Conservation (phyloP, 202 grass and related monocot species). For the Panicum hallii region DNA sequence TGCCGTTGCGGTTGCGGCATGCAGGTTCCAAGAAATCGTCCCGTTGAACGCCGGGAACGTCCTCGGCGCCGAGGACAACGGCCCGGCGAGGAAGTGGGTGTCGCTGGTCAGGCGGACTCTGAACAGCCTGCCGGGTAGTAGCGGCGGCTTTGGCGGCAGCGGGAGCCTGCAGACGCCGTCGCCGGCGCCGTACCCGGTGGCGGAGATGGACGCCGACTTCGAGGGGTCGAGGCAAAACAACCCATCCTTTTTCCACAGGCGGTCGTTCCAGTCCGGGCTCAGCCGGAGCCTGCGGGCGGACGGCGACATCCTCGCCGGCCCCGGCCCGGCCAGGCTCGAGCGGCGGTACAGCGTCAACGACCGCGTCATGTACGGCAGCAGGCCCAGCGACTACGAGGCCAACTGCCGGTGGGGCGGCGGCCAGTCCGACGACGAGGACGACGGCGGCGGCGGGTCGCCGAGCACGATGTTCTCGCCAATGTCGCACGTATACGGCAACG, state of each 20-base stretch:
- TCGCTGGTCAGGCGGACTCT: conserved; percentile 73
- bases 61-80: conserved; percentile 90
- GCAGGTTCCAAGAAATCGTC: conserved; percentile 87
- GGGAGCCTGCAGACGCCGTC: conserved; percentile 73
- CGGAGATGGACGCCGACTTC: conserved; percentile 83
- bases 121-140: conserved; percentile 64
- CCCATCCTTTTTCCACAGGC: conserved; percentile 65
- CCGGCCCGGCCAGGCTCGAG: conserved; percentile 67
- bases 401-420: conserved; percentile 64
- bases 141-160: conserved; percentile 45
- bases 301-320: conserved; percentile 52
- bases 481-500: conserved; percentile 63
- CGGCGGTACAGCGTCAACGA: conserved; percentile 85
- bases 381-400: conserved; percentile 77
- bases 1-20: not conserved
- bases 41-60: conserved; percentile 92
- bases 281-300: conserved; percentile 78
- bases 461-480: conserved; percentile 69
- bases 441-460: conserved; percentile 56
- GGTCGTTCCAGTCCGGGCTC: conserved; percentile 77
- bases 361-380: conserved; percentile 73
- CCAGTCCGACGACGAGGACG: conserved; percentile 62
- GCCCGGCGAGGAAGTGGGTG: conserved; percentile 88
- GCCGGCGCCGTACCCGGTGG: conserved; percentile 65
- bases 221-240: conserved; percentile 62